Percentiles rank a stretch among this genome's conserved stretches.
These are phyloP conservation scores for Buxus sempervirens DNA, from an alignment of 164 flowering plant species.

Conservation along the genomic window DNA sequence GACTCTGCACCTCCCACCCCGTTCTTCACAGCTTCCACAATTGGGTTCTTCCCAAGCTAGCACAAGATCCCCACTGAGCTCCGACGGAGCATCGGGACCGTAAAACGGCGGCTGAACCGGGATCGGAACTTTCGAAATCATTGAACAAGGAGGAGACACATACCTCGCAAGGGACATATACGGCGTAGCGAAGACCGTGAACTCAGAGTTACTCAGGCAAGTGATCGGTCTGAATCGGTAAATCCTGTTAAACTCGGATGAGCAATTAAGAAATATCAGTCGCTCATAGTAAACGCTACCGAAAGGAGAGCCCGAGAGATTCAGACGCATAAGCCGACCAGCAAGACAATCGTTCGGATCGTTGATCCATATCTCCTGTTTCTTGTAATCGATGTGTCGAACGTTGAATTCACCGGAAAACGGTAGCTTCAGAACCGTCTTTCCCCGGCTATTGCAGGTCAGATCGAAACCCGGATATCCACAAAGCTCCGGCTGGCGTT, in stretches of 20 bases:
- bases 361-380: constrained; percentile 15
- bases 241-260: background rate
- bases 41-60: constrained; percentile 32
- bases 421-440: constrained; percentile 25
- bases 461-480: constrained; percentile 44
- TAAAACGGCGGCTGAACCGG: constrained; percentile 30
- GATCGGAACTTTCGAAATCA: constrained; percentile 21
- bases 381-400: constrained; percentile 16
- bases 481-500: constrained; percentile 17
- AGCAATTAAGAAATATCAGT: constrained; percentile 28
- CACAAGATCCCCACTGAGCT: constrained; percentile 16
- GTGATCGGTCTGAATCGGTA: constrained; percentile 15
- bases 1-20: constrained; percentile 31
- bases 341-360: constrained; percentile 33
- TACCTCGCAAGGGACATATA: constrained; percentile 8
- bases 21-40: constrained; percentile 32
- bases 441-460: constrained; percentile 22
- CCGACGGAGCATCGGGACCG: constrained; percentile 8
- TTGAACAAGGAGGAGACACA: constrained; percentile 22
- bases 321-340: constrained; percentile 19
- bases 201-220: constrained; percentile 47
- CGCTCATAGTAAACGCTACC: background rate
- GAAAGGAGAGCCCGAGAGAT: constrained; percentile 13
- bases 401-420: constrained; percentile 25
- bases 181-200: constrained; percentile 32